A percentile compares a stretch with the other conserved stretches of the same genome.
Conservation (phyloP, 2,329 filamentous ascomycete species). For the Colletotrichum trifolii region DNA sequence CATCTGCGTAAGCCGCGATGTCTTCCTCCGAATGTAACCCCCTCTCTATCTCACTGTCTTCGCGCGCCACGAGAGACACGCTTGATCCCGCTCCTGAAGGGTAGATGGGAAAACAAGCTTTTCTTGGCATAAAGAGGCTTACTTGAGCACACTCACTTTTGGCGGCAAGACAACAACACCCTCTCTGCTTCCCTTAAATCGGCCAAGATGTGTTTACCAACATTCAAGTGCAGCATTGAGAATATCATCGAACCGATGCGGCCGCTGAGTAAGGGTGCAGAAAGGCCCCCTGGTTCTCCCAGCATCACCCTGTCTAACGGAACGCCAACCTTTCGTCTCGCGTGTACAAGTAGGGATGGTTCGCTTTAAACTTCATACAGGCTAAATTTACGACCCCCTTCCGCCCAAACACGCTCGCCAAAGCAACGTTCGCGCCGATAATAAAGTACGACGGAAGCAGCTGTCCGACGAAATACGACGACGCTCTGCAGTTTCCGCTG, state of each 20-base stretch:
- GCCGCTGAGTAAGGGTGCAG: too few relatives aligned
- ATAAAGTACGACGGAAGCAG: conserved; percentile 18
- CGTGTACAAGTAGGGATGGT: conserved; percentile 4
- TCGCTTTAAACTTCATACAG: conserved; percentile 30
- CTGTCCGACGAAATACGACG: conserved; percentile 24
- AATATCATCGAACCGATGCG: too few relatives aligned
- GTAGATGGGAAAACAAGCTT: conserved; percentile 18
- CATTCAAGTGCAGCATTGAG: too few relatives aligned
- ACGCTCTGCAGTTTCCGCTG: neutral
- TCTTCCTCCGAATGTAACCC: conserved; percentile 28
- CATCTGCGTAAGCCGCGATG: conserved; percentile 1
- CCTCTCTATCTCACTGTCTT: conserved; percentile 1
- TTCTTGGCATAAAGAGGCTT: conserved; percentile 21
- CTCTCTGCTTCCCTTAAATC: too few relatives aligned
- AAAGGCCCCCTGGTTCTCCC: neutral
- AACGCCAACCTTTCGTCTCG: neutral
- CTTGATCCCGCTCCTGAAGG: conserved; percentile 1
- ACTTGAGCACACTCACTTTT: too few relatives aligned
- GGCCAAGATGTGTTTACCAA: too few relatives aligned
- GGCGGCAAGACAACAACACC: too few relatives aligned
- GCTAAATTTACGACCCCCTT: conserved; percentile 21
- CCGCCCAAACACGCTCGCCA: conserved; percentile 5
- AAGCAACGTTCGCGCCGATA: conserved; percentile 6
- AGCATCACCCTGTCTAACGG: conserved; percentile 10
- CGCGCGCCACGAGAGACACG: conserved; percentile 1